Evolutionary conservation across 2,329 filamentous ascomycete species (phyloP).

Genomic region (Beauveria australis): DNA sequence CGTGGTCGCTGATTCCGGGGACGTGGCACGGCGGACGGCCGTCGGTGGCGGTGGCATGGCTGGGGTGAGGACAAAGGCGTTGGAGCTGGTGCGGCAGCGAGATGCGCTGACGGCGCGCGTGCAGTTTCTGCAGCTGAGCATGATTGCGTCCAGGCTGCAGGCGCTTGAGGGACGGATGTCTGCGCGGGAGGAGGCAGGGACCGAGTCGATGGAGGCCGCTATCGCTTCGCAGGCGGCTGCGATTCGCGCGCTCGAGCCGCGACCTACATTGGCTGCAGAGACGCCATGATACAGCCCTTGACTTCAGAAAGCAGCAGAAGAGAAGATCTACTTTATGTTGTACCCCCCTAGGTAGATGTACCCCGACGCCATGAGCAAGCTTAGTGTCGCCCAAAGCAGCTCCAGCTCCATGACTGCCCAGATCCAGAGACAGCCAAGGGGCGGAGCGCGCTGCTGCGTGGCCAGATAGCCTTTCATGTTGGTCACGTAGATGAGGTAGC

Average conservation of each 20-base stretch:
- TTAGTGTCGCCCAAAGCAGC: constrained; percentile 54
- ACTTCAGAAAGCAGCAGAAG: not conserved
- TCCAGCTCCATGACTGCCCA: constrained; percentile 88
- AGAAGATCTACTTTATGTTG: constrained; percentile 25
- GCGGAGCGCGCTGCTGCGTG: constrained; percentile 87
- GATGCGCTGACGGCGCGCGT: constrained; percentile 36
- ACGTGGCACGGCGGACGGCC: constrained; percentile 29
- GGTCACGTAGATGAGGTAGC: constrained; percentile 72
- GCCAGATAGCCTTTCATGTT: constrained; percentile 76
- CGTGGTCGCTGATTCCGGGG: constrained; percentile 30
- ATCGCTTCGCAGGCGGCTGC: not conserved
- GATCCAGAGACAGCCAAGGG: constrained; percentile 82
- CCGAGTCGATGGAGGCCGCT: not conserved
- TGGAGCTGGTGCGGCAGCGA: constrained; percentile 38
- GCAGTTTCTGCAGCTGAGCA: constrained; percentile 40
- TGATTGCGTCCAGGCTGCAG: constrained; percentile 34
- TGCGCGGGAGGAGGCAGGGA: constrained; percentile 17
- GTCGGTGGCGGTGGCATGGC: constrained; percentile 36
- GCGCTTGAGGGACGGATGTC: constrained; percentile 26
- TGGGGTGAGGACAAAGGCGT: constrained; percentile 34
- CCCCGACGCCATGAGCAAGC: constrained; percentile 35
- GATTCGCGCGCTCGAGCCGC: not conserved
- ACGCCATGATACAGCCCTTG: not conserved
- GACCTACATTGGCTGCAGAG: not conserved
- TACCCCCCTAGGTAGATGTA: constrained; percentile 46